These are phyloP conservation scores for Penicillium rolfsii DNA, from an alignment of 2,329 filamentous ascomycete genomes.

Conservation along the genomic window DNA sequence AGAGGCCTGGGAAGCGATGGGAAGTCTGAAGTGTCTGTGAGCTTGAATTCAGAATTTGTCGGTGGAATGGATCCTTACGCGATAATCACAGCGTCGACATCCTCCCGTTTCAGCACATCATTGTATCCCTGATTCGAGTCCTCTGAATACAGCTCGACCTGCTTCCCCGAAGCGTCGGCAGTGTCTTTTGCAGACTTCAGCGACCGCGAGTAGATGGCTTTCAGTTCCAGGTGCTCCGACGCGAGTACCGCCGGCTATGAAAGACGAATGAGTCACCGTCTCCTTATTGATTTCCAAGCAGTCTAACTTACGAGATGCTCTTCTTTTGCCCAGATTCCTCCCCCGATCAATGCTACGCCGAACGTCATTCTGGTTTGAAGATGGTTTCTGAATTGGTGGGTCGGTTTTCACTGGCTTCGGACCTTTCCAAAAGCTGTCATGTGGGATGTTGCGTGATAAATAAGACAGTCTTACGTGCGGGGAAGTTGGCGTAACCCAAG, in stretches of 20 bases:
- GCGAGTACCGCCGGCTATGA: constrained; percentile 7
- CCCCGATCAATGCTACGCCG: constrained; percentile 6
- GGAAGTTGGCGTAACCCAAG: not conserved
- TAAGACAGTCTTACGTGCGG: not conserved
- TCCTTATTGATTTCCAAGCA: no score
- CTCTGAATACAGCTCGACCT: constrained; percentile 61
- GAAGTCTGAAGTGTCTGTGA: constrained; percentile 45
- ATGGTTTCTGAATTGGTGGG: not conserved
- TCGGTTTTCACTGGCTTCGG: not conserved
- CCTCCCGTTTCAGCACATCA: constrained; percentile 57
- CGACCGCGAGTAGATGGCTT: constrained; percentile 65
- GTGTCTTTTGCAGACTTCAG: constrained; percentile 59
- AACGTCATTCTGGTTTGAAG: not conserved
- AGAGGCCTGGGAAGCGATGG: constrained; percentile 63
- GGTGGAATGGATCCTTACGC: constrained; percentile 30
- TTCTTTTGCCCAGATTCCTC: constrained; percentile 9
- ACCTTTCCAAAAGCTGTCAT: not conserved
- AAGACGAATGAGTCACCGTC: not conserved
- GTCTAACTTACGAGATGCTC: constrained; percentile 6
- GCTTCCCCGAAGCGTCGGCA: constrained; percentile 37
- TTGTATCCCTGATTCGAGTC: constrained; percentile 52
- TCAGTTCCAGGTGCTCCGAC: constrained; percentile 6
- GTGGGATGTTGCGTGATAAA: constrained; percentile 1
- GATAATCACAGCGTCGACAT: constrained; percentile 48
- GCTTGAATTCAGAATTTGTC: not conserved